Evolutionary conservation across 345 rosid species (phyloP), one percentile per base, ranked within the genome.

Genomic region (Microcos paniculata): DNA sequence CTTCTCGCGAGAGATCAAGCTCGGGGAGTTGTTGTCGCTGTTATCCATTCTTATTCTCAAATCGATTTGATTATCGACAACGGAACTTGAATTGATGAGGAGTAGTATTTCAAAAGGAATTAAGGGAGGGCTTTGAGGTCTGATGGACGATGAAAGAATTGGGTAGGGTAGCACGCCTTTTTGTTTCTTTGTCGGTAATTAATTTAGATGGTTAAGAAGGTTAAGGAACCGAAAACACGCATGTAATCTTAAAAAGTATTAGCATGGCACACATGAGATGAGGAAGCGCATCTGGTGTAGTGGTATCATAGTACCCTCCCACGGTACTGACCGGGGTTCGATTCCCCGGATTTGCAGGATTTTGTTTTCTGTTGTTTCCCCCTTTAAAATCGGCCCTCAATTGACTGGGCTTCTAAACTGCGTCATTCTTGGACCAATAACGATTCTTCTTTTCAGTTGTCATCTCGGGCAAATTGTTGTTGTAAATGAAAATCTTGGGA

Each of bases 301-400:
- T 88, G 94, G 97, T 92, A 87, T 89, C 96, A 90, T 90, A 87
- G 93, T 88, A 90, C 97, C 97, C 98, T 90, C 97, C 96, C 97
- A 90, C 92, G 96, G 96, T 90, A 85, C 91, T 89, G 91, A 89
- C 93, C 91, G 80, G 92, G 92, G 98, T 89, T 92, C 91, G 96
- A 92, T 89, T 90, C 94, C 95, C 92, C 81, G 94, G 93, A 89
- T 90, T 93, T 92, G 94, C 91, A 91, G 10, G 1, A 40, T 4
- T 6, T 42, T 2, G 3, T 2, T 2, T 35, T 2, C 6, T 35
- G 2, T 35, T 35, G 6, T 35, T 2, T 2, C 38, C 6, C 6
- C 2, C 38, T 35, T 2, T 6, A 35, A 35, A 35, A 13, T 55
- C 0, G 3, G 6, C n/a, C n/a, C n/a, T 35, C 3, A 2, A 35